Evolutionary conservation across 148 eudicot species (phyloP), one percentile per base, ranked within the genome.

Genomic region (Chenopodium formosanum): DNA sequence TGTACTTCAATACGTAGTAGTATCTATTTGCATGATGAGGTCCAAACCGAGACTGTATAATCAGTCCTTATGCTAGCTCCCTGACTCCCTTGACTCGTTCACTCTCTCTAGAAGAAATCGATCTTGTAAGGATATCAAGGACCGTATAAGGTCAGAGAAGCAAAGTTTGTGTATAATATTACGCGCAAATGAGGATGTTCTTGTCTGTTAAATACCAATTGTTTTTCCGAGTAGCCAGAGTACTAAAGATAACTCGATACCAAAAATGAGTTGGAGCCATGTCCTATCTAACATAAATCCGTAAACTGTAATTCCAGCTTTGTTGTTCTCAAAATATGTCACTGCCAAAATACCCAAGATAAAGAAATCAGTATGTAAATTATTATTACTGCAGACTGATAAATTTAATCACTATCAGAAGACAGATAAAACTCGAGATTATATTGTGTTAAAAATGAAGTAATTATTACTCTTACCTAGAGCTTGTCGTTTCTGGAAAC

Each of bases 401-500:
- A 40, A 40, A 40, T 40, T 40, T 40, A 5, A 40, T 40, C 16
- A 52, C 14, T 52, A 7, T 52, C 14, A 52, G 4, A 52, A 52
- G 66, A 62, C n/a, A 10, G 27, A 62, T 62, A 25, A 22, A 62
- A 62, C 66, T 22, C n/a, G 25, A 12, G 66, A 20, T 5, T 62
- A 25, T n/a, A 9, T 12, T 50, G 12, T 12, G 53, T 10, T 66
- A 11, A 29, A 29, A 79, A 72, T 46, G 50, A 20, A 80, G 40
- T 25, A 70, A 13, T 32, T 19, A 1, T 12, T 40, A 40, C 34
- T 56, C 88, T 84, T 82, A 94, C 99, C 99, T 56, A 97, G 86
- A 9, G 98, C 99, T 85, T 97, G 99, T 79, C 99, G 86, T 86
- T 97, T 97, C 78, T 97, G 98, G 83, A 89, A 92, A 1, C 97